Percentiles rank a stretch among this genome's conserved stretches.
Evolutionary conservation across 306 rosid genomes (phyloP).

Genomic region (Sicyos edulis): DNA sequence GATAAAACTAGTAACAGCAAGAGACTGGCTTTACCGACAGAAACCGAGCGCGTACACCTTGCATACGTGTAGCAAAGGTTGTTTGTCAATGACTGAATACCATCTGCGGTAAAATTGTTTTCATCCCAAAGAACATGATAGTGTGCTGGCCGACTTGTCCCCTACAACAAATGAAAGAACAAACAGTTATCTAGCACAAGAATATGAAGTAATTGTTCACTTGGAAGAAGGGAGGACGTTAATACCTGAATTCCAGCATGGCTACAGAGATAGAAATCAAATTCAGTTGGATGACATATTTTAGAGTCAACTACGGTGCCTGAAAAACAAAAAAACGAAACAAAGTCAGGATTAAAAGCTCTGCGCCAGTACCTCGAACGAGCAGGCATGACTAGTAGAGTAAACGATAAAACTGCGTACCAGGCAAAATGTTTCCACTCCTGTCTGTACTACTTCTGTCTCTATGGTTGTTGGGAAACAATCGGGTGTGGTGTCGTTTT

Average conservation of each 20-base stretch:
- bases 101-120: conserved; percentile 84
- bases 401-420: conserved; percentile 31
- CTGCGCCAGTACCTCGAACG: neutral
- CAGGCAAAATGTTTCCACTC: conserved; percentile 89
- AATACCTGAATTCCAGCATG: conserved; percentile 88
- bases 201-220: neutral
- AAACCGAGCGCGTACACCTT: conserved; percentile 84
- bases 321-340: conserved; percentile 23
- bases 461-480: conserved; percentile 70
- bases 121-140: conserved; percentile 95
- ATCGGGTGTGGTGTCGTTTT: conserved; percentile 87
- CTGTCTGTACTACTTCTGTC: conserved; percentile 71
- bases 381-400: neutral
- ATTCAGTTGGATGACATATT: conserved; percentile 88
- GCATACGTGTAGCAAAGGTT: conserved; percentile 90
- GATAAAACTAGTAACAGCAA: neutral
- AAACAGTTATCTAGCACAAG: neutral
- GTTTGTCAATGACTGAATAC: conserved; percentile 80
- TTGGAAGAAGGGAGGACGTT: neutral
- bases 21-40: conserved; percentile 55
- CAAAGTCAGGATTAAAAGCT: neutral
- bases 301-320: conserved; percentile 85
- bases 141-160: conserved; percentile 91
- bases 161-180: conserved; percentile 35
- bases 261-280: conserved; percentile 92